Evolutionary conservation across 805 yeast genomes (phyloP).

Genomic region (Kodamaea fukazawae): DNA sequence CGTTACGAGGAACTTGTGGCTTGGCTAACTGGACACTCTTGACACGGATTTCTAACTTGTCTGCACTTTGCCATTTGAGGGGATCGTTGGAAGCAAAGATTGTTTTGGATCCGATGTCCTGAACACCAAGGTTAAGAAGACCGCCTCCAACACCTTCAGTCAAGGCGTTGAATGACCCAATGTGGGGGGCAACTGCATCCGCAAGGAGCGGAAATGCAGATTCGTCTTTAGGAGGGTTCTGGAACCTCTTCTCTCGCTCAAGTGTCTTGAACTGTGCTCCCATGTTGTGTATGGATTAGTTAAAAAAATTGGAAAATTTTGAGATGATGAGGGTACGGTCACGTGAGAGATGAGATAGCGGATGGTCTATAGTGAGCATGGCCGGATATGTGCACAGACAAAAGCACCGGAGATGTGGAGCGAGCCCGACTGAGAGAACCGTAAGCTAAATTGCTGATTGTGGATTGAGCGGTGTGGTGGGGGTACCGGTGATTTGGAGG

Average conservation of each 20-base stretch:
- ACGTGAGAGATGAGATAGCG: constrained; percentile 1
- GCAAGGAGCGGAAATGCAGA: constrained; percentile 76
- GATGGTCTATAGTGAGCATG: too few species aligned
- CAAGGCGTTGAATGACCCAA: constrained; percentile 93
- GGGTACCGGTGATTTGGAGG: too few species aligned
- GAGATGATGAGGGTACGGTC: constrained; percentile 1
- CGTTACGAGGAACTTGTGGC: constrained; percentile 71
- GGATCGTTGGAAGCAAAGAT: constrained; percentile 78
- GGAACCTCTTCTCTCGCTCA: constrained; percentile 82
- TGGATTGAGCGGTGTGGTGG: too few species aligned
- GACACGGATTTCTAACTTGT: constrained; percentile 78
- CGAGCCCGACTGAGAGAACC: too few species aligned
- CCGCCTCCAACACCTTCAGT: constrained; percentile 89
- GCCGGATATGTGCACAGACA: too few species aligned
- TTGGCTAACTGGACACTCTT: constrained; percentile 85
- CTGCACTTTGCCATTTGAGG: constrained; percentile 59
- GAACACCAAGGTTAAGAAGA: constrained; percentile 74
- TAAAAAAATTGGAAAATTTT: constrained; percentile 1
- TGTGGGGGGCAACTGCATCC: constrained; percentile 92
- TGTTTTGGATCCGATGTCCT: constrained; percentile 84
- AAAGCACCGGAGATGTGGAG: too few species aligned
- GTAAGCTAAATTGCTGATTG: too few species aligned
- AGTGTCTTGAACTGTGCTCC: constrained; percentile 73
- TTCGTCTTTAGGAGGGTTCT: constrained; percentile 85
- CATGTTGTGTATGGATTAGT: constrained; percentile 19